Percentiles rank a stretch among this genome's conserved stretches.
Conservation (phyloP, 2,329 filamentous ascomycete species). For the Beauveria australis region DNA sequence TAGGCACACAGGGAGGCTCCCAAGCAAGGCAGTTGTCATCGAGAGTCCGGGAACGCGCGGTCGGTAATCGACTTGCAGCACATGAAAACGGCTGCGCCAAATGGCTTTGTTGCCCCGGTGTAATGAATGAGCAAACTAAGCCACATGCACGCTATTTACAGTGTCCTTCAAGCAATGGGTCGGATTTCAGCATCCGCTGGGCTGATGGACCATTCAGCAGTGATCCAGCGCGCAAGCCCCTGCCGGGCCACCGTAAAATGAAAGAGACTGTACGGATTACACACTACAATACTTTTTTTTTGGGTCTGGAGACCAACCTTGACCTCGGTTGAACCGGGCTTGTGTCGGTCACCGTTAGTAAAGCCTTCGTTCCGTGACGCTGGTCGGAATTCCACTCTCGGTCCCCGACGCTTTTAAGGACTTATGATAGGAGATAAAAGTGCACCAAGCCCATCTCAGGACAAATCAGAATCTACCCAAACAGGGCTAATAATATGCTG, state of each 20-base stretch:
- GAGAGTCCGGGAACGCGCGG: background rate
- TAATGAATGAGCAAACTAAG: constrained; percentile 1
- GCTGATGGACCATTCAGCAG: background rate
- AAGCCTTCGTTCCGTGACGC: constrained; percentile 4
- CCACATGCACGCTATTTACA: constrained; percentile 1
- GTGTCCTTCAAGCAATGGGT: background rate
- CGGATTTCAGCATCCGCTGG: background rate
- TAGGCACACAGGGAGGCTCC: background rate
- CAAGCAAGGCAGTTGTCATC: background rate
- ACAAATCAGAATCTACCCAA: background rate
- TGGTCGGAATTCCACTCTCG: constrained; percentile 4
- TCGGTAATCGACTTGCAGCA: constrained; percentile 10
- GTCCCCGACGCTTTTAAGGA: constrained; percentile 10
- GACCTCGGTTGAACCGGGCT: constrained; percentile 14
- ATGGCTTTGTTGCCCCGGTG: constrained; percentile 1
- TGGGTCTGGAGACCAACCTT: constrained; percentile 5
- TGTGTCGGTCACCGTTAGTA: constrained; percentile 12
- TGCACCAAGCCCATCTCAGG: background rate
- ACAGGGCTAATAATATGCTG: constrained; percentile 3
- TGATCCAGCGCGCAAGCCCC: background rate
- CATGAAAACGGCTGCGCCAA: constrained; percentile 6
- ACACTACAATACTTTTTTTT: constrained; percentile 6
- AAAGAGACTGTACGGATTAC: background rate
- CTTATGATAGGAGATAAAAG: constrained; percentile 10
- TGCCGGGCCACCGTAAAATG: constrained; percentile 6